Evolutionary conservation across 2,329 filamentous ascomycete genomes (phyloP), one percentile per base, ranked within the genome.

Genomic region (Fusarium musae): DNA sequence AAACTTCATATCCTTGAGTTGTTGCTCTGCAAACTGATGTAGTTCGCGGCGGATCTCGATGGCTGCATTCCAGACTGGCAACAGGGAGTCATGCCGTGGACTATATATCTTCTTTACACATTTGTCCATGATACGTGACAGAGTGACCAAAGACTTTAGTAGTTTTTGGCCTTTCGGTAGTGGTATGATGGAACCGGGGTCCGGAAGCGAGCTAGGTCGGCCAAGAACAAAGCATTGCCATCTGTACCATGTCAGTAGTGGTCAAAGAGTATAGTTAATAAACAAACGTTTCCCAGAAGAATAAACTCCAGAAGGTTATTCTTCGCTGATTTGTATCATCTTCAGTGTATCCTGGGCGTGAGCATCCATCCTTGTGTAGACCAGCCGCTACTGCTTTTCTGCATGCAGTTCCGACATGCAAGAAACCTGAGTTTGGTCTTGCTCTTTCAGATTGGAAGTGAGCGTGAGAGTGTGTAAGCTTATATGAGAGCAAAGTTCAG

Each of bases 361-460:
- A 71, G n/a, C 79, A 81, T 3, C 81, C 80, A 44, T 83, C 82
- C 59, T 85, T 85, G 60, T 86, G 83, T 59, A 86, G 59, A 6
- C 84, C 84, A 19, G 83, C 82, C 11, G 83, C 82, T 4, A 85
- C 73, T 6, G 84, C 84, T 67, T 84, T 85, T 42, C 84, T 79
- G 13, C 80, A 77, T 2, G 83, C 84, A 3, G 78, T 79, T 10
- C 84, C 84, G 10, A 84, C 72, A 53, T 83, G 78, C 17, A 85
- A 74, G 66, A 84, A 85, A 9, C 78, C 74, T 13, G 84, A 84
- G 56, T 85, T 85, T 6, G 84, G 84, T 3, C 82, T 76, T 3
- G 83, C 84, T 63, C 82, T 80, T 63, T 85, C 84, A n/a, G 80
- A 81, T 46, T 85, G 83, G 52, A 82, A 84, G 70, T 84, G 83